Percentiles rank a stretch among this genome's conserved stretches.
Evolutionary conservation across 768 basidiomycete species (phyloP).

Genomic region (Mycena crocata): DNA sequence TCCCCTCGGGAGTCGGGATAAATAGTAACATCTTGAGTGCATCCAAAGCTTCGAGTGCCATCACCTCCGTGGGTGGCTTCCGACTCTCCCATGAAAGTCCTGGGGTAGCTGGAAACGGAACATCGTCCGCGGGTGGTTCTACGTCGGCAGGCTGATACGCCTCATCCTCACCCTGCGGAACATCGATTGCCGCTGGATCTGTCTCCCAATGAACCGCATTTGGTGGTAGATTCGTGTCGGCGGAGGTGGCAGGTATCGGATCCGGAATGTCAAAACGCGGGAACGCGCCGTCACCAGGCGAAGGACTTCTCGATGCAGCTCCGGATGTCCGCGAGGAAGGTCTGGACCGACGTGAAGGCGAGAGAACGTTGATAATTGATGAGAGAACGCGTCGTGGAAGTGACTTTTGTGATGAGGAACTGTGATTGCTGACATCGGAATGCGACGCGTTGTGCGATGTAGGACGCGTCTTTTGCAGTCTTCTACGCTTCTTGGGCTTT

Average conservation of each 20-base stretch:
- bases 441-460: no score
- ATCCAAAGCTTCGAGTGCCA: background rate
- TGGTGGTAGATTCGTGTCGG: no score
- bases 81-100: background rate
- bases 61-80: background rate
- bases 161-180: background rate
- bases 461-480: no score
- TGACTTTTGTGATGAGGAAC: background rate
- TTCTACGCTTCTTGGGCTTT: no score
- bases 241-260: no score
- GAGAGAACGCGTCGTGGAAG: background rate
- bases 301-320: no score
- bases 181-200: background rate
- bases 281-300: no score
- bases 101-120: background rate
- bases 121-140: background rate
- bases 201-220: background rate
- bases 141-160: background rate
- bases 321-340: background rate
- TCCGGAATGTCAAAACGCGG: no score
- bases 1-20: no score
- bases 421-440: background rate
- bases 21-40: background rate
- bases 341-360: background rate
- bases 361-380: background rate